Evolutionary conservation across 495 filamentous ascomycete genomes (phyloP), one percentile per base, ranked within the genome.

Genomic region (Symbiotaphrina buchneri): DNA sequence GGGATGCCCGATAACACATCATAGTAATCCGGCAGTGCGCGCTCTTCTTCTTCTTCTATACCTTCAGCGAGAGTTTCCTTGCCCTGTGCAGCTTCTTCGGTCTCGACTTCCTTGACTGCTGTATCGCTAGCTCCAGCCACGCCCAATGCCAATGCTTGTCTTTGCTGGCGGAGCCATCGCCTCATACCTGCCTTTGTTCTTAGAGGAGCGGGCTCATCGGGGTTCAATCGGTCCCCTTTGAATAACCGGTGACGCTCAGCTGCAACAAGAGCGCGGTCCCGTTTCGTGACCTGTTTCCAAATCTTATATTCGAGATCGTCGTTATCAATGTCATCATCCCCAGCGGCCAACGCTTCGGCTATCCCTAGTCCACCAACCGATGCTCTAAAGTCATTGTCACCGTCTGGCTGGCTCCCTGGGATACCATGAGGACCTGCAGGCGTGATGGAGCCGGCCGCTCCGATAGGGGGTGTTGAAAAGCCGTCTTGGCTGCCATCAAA

Each of bases 261-360:
- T 6, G 87, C 82, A 23, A 85, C 68, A 10, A 76, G 55, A n/a
- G 87, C 87, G 27, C 87, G 70, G 38, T 90, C 83, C 47, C 90
- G 92, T 52, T 94, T 94, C 2, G 87, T 99, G 22, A 93, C 79
- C 47, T 91, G 84, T 56, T 95, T 99, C 87, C 87, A 99, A 24
- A 83, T 78, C 46, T 90, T 90, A 55, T 84, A 92, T 41, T 91
- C 84, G 1, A 79, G 68, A 41, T 94, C 84, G 39, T 93, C 74
- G 30, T 69, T 42, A 28, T 76, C 74, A 16, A 54, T 47, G 36
- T 69, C 59, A 31, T 61, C 59, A n/a, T n/a, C 13, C 19, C 23
- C n/a, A n/a, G n/a, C n/a, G 8, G 31, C 33, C 7, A 35, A 40
- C n/a, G 27, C 25, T 10, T 49, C 42, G 3, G 52, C 54, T 7